These are phyloP conservation scores for Thalassiosira delicatula DNA, from an alignment of 352 stramenopile genomes.

Conservation along the genomic window DNA sequence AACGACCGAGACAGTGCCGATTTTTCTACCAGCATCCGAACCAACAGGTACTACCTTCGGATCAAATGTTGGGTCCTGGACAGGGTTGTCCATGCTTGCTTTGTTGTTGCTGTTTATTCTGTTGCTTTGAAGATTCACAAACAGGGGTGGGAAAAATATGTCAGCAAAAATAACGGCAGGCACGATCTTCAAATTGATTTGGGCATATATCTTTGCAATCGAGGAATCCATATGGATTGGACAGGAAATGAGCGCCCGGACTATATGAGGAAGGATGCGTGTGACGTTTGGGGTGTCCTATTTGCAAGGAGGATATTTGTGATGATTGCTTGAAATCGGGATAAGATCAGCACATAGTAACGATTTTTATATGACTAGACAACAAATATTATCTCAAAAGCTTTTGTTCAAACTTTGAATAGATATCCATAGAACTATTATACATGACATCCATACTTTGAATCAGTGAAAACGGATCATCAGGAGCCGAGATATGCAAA, in stretches of 20 bases:
- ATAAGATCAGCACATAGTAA: too few relatives aligned
- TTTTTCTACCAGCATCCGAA: background rate
- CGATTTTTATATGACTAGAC: too few relatives aligned
- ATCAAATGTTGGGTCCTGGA: background rate
- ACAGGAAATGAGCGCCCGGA: background rate
- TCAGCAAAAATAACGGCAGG: background rate
- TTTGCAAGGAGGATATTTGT: too few relatives aligned
- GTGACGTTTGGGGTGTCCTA: too few relatives aligned
- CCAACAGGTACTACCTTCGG: background rate
- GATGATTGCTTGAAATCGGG: too few relatives aligned
- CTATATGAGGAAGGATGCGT: background rate
- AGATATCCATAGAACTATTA: too few relatives aligned
- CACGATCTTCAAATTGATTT: constrained; percentile 1
- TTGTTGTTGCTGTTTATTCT: background rate
- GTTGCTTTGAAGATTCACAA: background rate
- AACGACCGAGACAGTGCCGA: background rate
- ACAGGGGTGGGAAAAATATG: background rate
- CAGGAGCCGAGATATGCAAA: background rate
- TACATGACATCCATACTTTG: too few relatives aligned
- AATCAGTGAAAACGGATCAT: too few relatives aligned
- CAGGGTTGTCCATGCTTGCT: background rate
- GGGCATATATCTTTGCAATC: background rate
- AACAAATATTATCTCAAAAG: too few relatives aligned
- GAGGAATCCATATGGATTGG: background rate
- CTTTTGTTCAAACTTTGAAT: too few relatives aligned